Percentiles rank a stretch among this genome's conserved stretches.
These are phyloP conservation scores for Arthrobotrys sinensis DNA, from an alignment of 2,329 filamentous ascomycete genomes.

Conservation along the genomic window DNA sequence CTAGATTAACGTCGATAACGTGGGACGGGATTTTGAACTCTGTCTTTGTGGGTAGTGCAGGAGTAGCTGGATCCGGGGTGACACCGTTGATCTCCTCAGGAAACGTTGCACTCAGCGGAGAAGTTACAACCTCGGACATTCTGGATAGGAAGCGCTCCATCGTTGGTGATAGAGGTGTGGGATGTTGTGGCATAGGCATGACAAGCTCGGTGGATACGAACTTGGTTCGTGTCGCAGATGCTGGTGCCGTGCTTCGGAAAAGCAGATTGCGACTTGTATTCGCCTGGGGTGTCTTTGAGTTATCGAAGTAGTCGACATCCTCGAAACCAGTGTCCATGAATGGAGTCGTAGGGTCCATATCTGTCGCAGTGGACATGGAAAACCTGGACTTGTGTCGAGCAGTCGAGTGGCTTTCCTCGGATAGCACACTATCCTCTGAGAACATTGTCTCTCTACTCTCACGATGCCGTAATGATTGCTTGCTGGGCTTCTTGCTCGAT, in stretches of 20 bases:
- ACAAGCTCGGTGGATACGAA: constrained; percentile 59
- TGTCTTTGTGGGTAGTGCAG: constrained; percentile 16
- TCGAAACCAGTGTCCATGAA: constrained; percentile 59
- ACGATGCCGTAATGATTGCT: constrained; percentile 41
- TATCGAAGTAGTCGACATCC: constrained; percentile 51
- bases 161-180: constrained; percentile 57
- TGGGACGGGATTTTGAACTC: constrained; percentile 58
- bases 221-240: constrained; percentile 43
- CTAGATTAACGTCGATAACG: constrained; percentile 59
- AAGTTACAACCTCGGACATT: constrained; percentile 58
- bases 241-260: constrained; percentile 33
- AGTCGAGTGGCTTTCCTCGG: constrained; percentile 48
- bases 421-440: constrained; percentile 54
- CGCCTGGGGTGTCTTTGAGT: constrained; percentile 54
- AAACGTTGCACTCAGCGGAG: constrained; percentile 50
- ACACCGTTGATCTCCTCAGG: constrained; percentile 31
- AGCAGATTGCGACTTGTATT: constrained; percentile 52
- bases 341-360: constrained; percentile 45
- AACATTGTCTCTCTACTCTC: constrained; percentile 59
- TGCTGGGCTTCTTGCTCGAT: constrained; percentile 37
- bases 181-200: constrained; percentile 58
- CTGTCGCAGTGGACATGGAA: constrained; percentile 53
- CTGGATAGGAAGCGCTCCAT: constrained; percentile 58
- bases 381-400: constrained; percentile 49
- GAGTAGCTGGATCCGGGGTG: constrained; percentile 17